phyloP scores from a whole-genome alignment of 805 yeast genomes.

The Hemisphaericaspora nanyangensis region DNA sequence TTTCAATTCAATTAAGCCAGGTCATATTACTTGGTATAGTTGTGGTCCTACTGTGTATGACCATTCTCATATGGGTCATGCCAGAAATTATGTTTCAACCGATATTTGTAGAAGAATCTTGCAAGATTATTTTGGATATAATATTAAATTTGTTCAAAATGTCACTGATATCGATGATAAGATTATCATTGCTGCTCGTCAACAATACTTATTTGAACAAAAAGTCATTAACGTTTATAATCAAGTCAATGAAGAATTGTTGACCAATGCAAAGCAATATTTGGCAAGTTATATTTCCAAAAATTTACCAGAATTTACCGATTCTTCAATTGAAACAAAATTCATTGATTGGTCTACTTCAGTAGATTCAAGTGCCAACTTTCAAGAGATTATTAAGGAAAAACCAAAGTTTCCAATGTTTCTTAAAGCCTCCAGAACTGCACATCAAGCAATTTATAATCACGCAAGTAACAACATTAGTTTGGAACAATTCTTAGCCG shows the following conservation, averaged over 20 bases:
- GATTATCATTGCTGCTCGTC: slow-evolving; percentile 92
- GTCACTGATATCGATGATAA: slow-evolving; percentile 99
- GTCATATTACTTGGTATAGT: slow-evolving; percentile 86
- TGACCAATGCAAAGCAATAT: slow-evolving; percentile 38
- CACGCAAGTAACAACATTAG: slow-evolving; percentile 16
- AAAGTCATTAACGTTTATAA: slow-evolving; percentile 34
- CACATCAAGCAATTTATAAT: slow-evolving; percentile 43
- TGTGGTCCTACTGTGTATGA: slow-evolving; percentile 99
- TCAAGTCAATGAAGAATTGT: slow-evolving; percentile 31
- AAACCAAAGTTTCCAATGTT: slow-evolving; percentile 91
- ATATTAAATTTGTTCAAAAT: slow-evolving; percentile 85
- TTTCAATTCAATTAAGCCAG: slow-evolving; percentile 65
- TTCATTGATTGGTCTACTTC: slow-evolving; percentile 51
- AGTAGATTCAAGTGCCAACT: slow-evolving; percentile 31
- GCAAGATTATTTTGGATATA: slow-evolving; percentile 88
- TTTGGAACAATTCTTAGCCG: slow-evolving; percentile 39
- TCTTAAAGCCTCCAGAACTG: slow-evolving; percentile 54
- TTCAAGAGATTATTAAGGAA: slow-evolving; percentile 44
- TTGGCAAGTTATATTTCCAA: slow-evolving; percentile 47
- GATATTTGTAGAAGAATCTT: slow-evolving; percentile 89
- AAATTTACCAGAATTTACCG: slow-evolving; percentile 48
- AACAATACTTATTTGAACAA: slow-evolving; percentile 70
- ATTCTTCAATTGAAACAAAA: slow-evolving; percentile 21
- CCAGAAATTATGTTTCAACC: slow-evolving; percentile 91
- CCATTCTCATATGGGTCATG: slow-evolving; percentile 97